Base-by-base conservation (phyloP, 768 basidiomycete genomes). In the Artomyces pyxidatus region DNA sequence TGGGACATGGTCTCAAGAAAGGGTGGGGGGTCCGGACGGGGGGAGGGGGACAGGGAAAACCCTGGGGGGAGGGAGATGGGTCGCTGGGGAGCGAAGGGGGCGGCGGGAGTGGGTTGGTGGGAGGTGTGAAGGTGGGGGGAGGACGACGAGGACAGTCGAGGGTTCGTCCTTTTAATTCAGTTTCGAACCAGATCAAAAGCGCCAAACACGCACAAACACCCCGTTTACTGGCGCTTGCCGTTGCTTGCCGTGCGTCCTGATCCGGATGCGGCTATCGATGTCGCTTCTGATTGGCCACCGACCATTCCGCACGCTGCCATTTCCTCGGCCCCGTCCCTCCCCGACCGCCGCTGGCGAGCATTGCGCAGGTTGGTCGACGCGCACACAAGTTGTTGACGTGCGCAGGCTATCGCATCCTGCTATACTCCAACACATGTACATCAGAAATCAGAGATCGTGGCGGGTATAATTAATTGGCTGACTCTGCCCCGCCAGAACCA, bases 1-100 rank as follows among this genome's bases (percentile, higher is more conserved):
- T 65, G 65, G 21, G 67, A 68, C 67, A 68, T 68, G 54, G 45
- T 28, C 37, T 32, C 44, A 25, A 4, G 12, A 37, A 14, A 46
- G 16, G 22, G 12, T 2, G 6, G 27, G 51, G 11, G 40, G 39
- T 14, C 46, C 14, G 38, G 16, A n/a, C n/a, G 9, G 27, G 12
- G 50, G 27, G 27, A 27, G 17, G 42, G 21, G 43, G 27, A 41
- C 52, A 49, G 54, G 54, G 52, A 32, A 6, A 40, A 43, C 47
- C 53, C 53, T 43, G 54, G 12, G n/a, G 32, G 27, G 14, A 9
- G 26, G n/a, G 23, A 26, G 41, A 45, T 14, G 9, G 47, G 27
- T 25, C 42, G 42, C 42, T 43, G 42, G 22, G 39, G 22, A 28
- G 42, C 12, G 26, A 29, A 19, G 27, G 25, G 27, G 26, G 21